These are phyloP conservation scores for Pseudopithomyces maydicus DNA, from an alignment of 2,329 filamentous ascomycete genomes.

Conservation along the genomic window DNA sequence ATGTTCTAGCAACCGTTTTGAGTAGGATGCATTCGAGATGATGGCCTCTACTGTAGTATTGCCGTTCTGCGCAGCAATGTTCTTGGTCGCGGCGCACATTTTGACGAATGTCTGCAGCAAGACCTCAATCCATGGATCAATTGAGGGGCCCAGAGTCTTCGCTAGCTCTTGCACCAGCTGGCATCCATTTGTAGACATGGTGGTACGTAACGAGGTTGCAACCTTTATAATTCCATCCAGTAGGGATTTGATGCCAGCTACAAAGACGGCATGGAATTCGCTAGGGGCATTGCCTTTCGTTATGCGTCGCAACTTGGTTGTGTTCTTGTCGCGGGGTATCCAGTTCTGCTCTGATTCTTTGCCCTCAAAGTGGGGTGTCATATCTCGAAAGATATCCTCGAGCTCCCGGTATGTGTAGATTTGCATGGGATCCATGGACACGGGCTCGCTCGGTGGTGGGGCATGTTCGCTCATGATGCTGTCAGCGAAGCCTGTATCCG, in stretches of 20 bases:
- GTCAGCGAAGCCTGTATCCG: conserved; percentile 51
- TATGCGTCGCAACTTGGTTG: conserved; percentile 75
- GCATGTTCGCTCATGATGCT: conserved; percentile 58
- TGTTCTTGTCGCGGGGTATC: conserved; percentile 81
- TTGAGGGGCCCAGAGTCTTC: conserved; percentile 72
- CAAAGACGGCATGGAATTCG: conserved; percentile 74
- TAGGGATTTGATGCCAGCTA: conserved; percentile 72
- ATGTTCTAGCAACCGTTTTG: conserved; percentile 80
- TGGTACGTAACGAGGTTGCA: conserved; percentile 82
- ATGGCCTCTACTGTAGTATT: conserved; percentile 82
- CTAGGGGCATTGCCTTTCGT: conserved; percentile 81
- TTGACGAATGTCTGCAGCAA: conserved; percentile 89
- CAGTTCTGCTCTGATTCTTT: conserved; percentile 91
- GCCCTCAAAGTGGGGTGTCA: conserved; percentile 82
- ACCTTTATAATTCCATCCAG: conserved; percentile 90
- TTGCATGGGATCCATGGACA: conserved; percentile 78
- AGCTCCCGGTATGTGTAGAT: conserved; percentile 84
- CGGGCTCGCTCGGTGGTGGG: conserved; percentile 66
- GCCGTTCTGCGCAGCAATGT: conserved; percentile 84
- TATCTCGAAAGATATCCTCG: conserved; percentile 84
- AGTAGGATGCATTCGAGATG: conserved; percentile 80
- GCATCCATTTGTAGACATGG: conserved; percentile 85
- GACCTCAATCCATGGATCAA: conserved; percentile 89
- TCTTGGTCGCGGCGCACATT: conserved; percentile 87
- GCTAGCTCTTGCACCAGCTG: conserved; percentile 84